Base-by-base conservation (phyloP, 2,329 filamentous ascomycete genomes). In the Colletotrichum sp. region DNA sequence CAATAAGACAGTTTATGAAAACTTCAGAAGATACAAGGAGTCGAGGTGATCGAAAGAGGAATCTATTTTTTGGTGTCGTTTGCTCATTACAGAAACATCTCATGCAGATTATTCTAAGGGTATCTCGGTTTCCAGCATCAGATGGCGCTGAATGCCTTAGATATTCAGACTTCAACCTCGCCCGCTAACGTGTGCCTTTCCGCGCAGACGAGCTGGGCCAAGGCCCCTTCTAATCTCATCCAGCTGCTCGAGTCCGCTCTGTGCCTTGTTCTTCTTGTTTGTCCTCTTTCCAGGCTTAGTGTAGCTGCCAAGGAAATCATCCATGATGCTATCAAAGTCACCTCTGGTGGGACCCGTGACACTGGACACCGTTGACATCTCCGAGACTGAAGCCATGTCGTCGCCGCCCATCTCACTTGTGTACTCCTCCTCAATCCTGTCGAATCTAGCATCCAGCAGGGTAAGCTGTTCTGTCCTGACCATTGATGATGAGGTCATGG, bases 251-350 rank as follows among this genome's bases (percentile, higher is more conserved):
- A 98, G 89, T 1, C 97, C 97, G 76, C 91, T 95, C 83, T 94
- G 93, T 78, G 94, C 92, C 82, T 94, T 95, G 21, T 93, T 93
- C 85, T 96, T 95, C 87, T 96, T 96, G 24, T 95, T 91, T 13
- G 89, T 88, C 83, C 93, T 93, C 87, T 95, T 96, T 3, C 94
- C 94, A 28, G 90, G 90, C 85, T 92, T 93, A 12, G 91, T 91
- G 82, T 95, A 94, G 39, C 89, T 92, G 10, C 93, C 94, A 30
- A 99, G 86, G 85, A 99, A 99, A 72, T 98, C 96, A 82, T 99
- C 96, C 89, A 99, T 92, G 82, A 99, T 95, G 77, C 89, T 91
- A 82, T 98, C 93, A 84, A 99, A 98, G 83, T 98, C 96, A 52
- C 90, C 88, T 62, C 95, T 89, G 49, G 95, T 87, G 12, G 93